Base-by-base conservation (phyloP, 306 rosid species). In the Argentina anserina region DNA sequence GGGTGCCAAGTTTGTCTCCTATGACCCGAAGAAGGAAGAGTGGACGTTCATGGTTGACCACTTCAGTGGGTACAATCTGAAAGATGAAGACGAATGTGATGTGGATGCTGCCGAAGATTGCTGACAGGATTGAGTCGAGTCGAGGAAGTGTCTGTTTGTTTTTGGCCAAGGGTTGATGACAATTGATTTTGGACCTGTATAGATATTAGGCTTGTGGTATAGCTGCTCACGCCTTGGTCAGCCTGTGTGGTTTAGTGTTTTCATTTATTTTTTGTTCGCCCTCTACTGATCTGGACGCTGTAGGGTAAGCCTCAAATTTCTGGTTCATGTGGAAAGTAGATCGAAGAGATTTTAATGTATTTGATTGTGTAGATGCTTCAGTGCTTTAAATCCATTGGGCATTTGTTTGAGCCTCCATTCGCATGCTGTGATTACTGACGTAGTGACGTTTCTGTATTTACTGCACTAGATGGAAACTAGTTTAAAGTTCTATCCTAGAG, bases 31-130 rank as follows among this genome's bases (percentile, higher is more conserved):
- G 33, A 86, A 88, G 75, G 99, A 96, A 76, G 97, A 95, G 78
- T 95, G 99, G 99, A 95, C 85, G 81, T 90, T 95, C 78, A 87
- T 81, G 85, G 99, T 95, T 52, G 78, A 64, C 66, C 99, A 95
- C 74, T 95, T 95, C 80, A 90, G 98, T 40, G 58, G 67, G 75
- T 91, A 89, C 80, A 62, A 78, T 75, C 83, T 91, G 76, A 81
- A 26, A 8, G 90, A 86, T 34, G 89, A 82, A 64, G 42, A 50
- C n/a, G 79, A 65, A 34, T 78, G 77, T 73, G 84, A 53, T 26
- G 64, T 45, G 56, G 52, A 69, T 53, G 79, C 33, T 64, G 67
- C 71, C 14, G 18, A 37, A 59, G 49, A 31, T 20, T 41, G 74
- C 79, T 62, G 46, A 73, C 34, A 13, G 52, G 20, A 26, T 29